Percentiles rank a stretch among this genome's conserved stretches.
Conservation (phyloP, 208 protist species). For the Trichomonas tenax region DNA sequence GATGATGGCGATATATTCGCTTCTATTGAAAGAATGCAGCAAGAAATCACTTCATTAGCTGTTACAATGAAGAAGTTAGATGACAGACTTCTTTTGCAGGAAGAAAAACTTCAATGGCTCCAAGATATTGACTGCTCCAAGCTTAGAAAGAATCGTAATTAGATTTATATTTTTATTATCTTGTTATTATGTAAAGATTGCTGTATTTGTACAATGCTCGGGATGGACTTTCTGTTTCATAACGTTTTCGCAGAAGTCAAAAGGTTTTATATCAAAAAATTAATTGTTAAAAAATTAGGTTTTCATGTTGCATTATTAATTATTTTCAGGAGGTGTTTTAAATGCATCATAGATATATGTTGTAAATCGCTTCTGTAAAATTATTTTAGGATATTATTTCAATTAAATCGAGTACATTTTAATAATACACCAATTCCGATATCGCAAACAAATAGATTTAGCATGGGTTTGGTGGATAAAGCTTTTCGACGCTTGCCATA, state of each 20-base stretch:
- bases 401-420: too few relatives aligned
- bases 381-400: too few relatives aligned
- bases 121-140: neutral
- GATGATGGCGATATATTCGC: neutral
- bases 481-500: neutral
- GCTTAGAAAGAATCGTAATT: neutral
- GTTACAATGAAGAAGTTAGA: neutral
- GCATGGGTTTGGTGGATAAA: neutral
- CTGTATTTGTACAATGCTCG: too few relatives aligned
- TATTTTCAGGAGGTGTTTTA: too few relatives aligned
- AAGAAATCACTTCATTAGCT: neutral
- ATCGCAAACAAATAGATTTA: neutral
- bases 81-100: neutral
- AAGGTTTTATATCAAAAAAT: too few relatives aligned
- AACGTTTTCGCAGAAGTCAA: too few relatives aligned
- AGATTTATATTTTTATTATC: neutral
- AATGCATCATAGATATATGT: too few relatives aligned
- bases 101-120: constrained; percentile 19
- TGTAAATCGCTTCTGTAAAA: too few relatives aligned
- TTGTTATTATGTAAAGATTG: neutral
- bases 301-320: too few relatives aligned
- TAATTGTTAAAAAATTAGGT: too few relatives aligned
- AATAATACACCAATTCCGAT: too few relatives aligned
- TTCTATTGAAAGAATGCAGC: neutral
- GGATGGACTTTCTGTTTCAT: too few relatives aligned